Evolutionary conservation across 345 rosid genomes (phyloP), one percentile per base, ranked within the genome.

Genomic region (Citrus trifoliata): DNA sequence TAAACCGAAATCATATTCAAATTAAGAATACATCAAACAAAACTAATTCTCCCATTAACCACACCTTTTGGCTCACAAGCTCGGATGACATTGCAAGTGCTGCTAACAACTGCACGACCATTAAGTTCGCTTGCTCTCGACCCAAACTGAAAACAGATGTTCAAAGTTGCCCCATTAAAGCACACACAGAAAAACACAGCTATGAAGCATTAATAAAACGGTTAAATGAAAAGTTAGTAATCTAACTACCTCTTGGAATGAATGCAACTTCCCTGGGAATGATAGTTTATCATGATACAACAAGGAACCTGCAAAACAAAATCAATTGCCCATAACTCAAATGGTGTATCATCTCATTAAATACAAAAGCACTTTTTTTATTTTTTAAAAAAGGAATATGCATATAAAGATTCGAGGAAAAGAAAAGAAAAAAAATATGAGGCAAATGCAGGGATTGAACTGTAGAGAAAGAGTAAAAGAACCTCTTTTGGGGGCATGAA

Each of bases 51-150:
- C 5, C 58, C 32, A 5, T 4, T 25, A 32, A 30, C 55, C 74
- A 55, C 66, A 88, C 93, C 89, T 82, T 78, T 81, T 24, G 12
- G 70, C 14, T 46, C 62, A 63, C 37, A 59, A 38, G 83, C 56
- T 66, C 61, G 66, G 22, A 61, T 51, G 70, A 68, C 65, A 48
- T 64, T 58, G 56, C 82, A 7, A 55, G 28, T 65, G 67, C 70
- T 48, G 35, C 61, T 63, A 19, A 62, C 73, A 72, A 85, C 60
- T 16, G 79, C 80, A 80, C 25, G 48, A 28, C 90, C 92, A 24
- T 63, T 53, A 22, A 86, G 81, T 46, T 82, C 76, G 70, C 85
- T 82, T 33, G 40, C 46, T 48, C 67, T 73, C 28, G 86, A 79
- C 24, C 87, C 84, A 14, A 86, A 67, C 88, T 87, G 85, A 59